Evolutionary conservation across 2,329 filamentous ascomycete genomes (phyloP), one percentile per base, ranked within the genome.

Genomic region (Fusarium sp.): DNA sequence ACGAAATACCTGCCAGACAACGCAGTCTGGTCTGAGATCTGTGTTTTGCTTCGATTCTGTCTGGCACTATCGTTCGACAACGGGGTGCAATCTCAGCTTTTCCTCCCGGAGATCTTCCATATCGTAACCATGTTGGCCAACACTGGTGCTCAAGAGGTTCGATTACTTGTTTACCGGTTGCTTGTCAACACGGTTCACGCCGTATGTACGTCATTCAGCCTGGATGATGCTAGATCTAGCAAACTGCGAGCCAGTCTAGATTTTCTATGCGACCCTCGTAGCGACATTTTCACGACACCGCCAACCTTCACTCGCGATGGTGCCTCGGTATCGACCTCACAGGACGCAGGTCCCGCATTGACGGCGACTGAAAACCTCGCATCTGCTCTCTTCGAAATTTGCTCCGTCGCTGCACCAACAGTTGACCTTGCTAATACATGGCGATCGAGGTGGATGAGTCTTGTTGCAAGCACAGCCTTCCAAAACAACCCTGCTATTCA

Each of bases 401-500:
- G 89, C 70, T 84, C 86, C 5, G 83, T 91, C 22, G 90, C 91
- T 7, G 91, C 91, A 18, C 89, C 90, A 16, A 90, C 90, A 1
- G 82, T 89, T 14, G 90, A 92, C 73, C 84, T 91, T 75, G 88
- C 90, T 28, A 93, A 93, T 75, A 87, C 89, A 22, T 93, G 91
- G 91, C 87, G 91, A 31, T 91, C 91, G 26, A 87, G 91, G 26
- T 93, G 91, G 91, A 92, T 93, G 91, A 92, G 90, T 75, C 83
- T 93, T 28, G 90, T 93, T 42, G 90, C 91, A 22, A 93, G 91
- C 77, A 93, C 91, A 15, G 91, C 91, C 1, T 93, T 93, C 78
- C 91, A 93, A 77, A 92, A 91, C 77, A 93, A 93, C 76, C 91
- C 91, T 14, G 90, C 91, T 5, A 91, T 93, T 62, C 91, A 93